A percentile compares a stretch with the other conserved stretches of the same genome.
Evolutionary conservation across 1,284 basidiomycete genomes (phyloP).

Genomic region (Fistulina hepatica): DNA sequence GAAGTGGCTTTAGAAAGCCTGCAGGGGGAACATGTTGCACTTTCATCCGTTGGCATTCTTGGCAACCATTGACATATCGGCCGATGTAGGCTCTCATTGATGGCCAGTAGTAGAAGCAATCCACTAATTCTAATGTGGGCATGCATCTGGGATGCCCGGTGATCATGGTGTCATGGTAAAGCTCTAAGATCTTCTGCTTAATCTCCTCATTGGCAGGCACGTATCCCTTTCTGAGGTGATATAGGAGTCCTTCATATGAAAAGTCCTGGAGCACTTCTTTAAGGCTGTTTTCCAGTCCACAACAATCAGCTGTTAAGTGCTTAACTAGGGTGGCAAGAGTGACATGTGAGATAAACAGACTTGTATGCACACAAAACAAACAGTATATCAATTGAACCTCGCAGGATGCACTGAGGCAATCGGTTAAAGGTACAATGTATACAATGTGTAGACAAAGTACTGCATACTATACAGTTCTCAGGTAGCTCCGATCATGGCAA

Average conservation of each 20-base stretch:
- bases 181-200: conserved; percentile 15
- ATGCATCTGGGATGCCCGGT: conserved; percentile 32
- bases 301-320: no score
- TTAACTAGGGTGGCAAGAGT: no score
- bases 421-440: no score
- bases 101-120: conserved; percentile 35
- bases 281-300: no score
- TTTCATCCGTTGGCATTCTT: conserved; percentile 29
- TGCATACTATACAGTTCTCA: no score
- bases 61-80: conserved; percentile 29
- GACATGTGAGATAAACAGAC: no score
- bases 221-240: conserved; percentile 14
- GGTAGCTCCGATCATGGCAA: no score
- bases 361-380: no score
- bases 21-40: conserved; percentile 11
- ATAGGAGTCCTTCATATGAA: conserved; percentile 11
- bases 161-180: conserved; percentile 21
- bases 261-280: no score
- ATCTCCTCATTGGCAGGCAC: conserved; percentile 16
- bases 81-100: conserved; percentile 19
- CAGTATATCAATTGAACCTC: no score
- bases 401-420: no score
- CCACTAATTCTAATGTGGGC: conserved; percentile 28
- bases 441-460: no score
- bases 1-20: conserved; percentile 20